These are phyloP conservation scores for Boletus rubescentipes DNA, from an alignment of 768 basidiomycete species.

Conservation along the genomic window DNA sequence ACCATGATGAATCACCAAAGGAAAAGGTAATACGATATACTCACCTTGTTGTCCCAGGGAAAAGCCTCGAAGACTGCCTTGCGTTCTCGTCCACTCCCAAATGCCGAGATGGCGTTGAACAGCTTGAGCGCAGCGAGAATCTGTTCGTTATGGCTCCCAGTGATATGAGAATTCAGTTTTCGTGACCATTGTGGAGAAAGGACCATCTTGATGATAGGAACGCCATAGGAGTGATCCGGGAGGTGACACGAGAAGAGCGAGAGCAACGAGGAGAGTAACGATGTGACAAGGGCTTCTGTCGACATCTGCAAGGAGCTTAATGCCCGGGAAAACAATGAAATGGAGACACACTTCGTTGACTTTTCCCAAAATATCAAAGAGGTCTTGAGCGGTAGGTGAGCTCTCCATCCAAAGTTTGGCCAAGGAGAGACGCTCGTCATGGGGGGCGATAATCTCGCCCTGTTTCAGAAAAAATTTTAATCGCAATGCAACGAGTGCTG, in stretches of 20 bases:
- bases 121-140: constrained; percentile 66
- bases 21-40: background rate
- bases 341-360: constrained; percentile 45
- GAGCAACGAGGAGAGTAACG: constrained; percentile 59
- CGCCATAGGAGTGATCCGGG: constrained; percentile 60
- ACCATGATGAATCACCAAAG: background rate
- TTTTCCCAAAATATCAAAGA: constrained; percentile 64
- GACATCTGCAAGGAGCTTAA: constrained; percentile 36
- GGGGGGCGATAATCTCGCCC: constrained; percentile 49
- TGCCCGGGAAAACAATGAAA: background rate
- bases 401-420: constrained; percentile 62
- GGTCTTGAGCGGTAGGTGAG: constrained; percentile 54
- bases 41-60: constrained; percentile 77
- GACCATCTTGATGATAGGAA: constrained; percentile 59
- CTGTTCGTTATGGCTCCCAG: constrained; percentile 61
- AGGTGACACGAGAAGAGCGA: constrained; percentile 66
- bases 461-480: constrained; percentile 52
- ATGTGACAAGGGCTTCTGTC: constrained; percentile 44
- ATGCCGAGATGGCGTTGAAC: constrained; percentile 58
- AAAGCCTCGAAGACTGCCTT: constrained; percentile 65
- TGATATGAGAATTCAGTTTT: constrained; percentile 60
- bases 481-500: constrained; percentile 53
- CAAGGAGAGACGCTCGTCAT: constrained; percentile 61
- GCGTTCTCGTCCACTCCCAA: constrained; percentile 65
- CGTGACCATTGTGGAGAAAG: constrained; percentile 56